Base-by-base conservation (phyloP, 2,329 filamentous ascomycete species). In the Diplodia mutila region DNA sequence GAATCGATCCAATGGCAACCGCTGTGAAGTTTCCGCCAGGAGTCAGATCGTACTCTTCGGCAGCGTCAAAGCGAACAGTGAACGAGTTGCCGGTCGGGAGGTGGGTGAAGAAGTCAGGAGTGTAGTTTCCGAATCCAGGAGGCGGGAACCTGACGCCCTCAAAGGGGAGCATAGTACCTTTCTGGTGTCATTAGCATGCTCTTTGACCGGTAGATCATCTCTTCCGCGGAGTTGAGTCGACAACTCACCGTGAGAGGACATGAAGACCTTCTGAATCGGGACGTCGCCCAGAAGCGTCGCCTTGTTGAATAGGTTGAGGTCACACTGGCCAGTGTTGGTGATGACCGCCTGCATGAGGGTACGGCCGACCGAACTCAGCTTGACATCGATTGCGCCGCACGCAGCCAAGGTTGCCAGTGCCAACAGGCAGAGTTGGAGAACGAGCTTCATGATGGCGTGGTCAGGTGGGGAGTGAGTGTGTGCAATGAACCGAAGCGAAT, bases 11-110 rank as follows among this genome's bases (percentile, higher is more conserved):
- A 5, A 79, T 77, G 6, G 87, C 83, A 65, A 83, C 80, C 54
- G 91, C 76, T 61, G 84, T 84, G 73, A 88, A 87, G 59, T 80
- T 79, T 68, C 88, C 88, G 34, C 81, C 81, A 16, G 74, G 70
- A 25, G 75, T 75, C 25, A 86, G 80, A 70, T 87, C 83, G 74
- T 88, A 85, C 1, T 84, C 81, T 73, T 86, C 80, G 32, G 85
- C 86, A 34, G 86, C 80, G 71, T 88, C 84, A 67, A 87, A 85
- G 46, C 80, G 81, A 37, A 84, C 77, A 70, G 84, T 81, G 69
- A 88, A 79, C 12, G 84, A 83, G 74, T 85, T 75, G 39, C 79
- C 79, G 54, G 77, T 74, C 34, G 55, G 76, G 66, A 89, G 82
- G 29, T 78, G 77, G 71, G 84, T 75, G 75, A 88, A 89, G 63